phyloP scores from a whole-genome alignment of 164 flowering plant genomes.

The Echeveria elegans region DNA sequence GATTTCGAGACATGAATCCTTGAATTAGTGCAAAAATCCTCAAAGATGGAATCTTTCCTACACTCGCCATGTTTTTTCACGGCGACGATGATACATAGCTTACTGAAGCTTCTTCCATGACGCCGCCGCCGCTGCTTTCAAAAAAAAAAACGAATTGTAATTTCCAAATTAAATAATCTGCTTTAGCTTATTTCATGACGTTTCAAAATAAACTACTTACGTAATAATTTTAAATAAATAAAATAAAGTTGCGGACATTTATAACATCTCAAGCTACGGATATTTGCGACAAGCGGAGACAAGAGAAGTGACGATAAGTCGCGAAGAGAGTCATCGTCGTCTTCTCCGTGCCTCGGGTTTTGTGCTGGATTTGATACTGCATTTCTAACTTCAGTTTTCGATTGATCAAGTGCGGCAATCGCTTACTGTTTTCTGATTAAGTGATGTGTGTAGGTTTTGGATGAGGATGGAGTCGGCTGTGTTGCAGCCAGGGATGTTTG shows the following conservation, averaged over 20 bases:
- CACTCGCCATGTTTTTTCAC: background rate
- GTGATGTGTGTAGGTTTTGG: background rate
- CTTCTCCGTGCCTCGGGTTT: background rate
- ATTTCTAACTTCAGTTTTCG: background rate
- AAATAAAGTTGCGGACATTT: background rate
- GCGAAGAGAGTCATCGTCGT: background rate
- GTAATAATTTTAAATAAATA: no score
- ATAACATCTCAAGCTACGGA: background rate
- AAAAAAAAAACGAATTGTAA: no score
- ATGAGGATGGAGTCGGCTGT: conserved; percentile 6
- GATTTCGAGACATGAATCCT: conserved; percentile 17
- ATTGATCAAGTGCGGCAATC: background rate
- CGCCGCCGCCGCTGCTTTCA: background rate
- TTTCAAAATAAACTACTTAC: background rate
- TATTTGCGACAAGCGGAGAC: background rate
- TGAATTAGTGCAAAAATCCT: background rate
- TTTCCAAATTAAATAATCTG: no score
- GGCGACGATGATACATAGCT: background rate
- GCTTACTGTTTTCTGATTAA: background rate
- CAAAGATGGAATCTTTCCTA: background rate
- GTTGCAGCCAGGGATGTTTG: background rate
- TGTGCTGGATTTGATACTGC: background rate
- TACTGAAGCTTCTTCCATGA: background rate
- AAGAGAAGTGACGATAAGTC: no score
- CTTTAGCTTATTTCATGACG: no score